These are phyloP conservation scores for Bipolaris gigantea DNA, from an alignment of 2,329 filamentous ascomycete species.

Conservation along the genomic window DNA sequence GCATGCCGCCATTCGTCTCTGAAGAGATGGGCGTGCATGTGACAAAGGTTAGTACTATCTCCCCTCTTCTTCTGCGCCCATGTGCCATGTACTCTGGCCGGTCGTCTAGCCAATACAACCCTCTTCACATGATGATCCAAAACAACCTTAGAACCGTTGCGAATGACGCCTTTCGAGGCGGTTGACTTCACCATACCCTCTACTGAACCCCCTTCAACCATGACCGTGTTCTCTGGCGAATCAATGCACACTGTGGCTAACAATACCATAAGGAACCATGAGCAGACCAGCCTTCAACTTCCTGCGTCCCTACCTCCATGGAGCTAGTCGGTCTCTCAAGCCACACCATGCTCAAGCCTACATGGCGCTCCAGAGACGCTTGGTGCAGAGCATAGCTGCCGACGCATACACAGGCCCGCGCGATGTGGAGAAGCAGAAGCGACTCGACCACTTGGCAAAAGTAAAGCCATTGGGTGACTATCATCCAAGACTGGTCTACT, in stretches of 20 bases:
- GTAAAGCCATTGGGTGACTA: constrained; percentile 53
- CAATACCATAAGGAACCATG: constrained; percentile 47
- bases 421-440: constrained; percentile 54
- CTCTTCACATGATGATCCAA: constrained; percentile 36
- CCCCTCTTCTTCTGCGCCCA: not conserved
- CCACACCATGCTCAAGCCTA: constrained; percentile 57
- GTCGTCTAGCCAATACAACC: not conserved
- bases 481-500: constrained; percentile 56
- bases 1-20: constrained; percentile 4
- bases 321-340: constrained; percentile 43
- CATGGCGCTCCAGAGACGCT: constrained; percentile 45
- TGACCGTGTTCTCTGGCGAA: not conserved
- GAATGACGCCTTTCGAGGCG: constrained; percentile 60
- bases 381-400: constrained; percentile 22
- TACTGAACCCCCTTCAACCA: constrained; percentile 33
- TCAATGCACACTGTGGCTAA: constrained; percentile 38
- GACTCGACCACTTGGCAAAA: constrained; percentile 58
- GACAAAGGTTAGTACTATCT: constrained; percentile 3
- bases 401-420: constrained; percentile 35
- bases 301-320: constrained; percentile 59
- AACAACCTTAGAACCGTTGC: constrained; percentile 65
- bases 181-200: constrained; percentile 53
- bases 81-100: not conserved
- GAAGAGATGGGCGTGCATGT: constrained; percentile 6
- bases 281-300: constrained; percentile 53